These are phyloP conservation scores for Vigna nakashimae DNA, from an alignment of 306 rosid species.

Conservation along the genomic window DNA sequence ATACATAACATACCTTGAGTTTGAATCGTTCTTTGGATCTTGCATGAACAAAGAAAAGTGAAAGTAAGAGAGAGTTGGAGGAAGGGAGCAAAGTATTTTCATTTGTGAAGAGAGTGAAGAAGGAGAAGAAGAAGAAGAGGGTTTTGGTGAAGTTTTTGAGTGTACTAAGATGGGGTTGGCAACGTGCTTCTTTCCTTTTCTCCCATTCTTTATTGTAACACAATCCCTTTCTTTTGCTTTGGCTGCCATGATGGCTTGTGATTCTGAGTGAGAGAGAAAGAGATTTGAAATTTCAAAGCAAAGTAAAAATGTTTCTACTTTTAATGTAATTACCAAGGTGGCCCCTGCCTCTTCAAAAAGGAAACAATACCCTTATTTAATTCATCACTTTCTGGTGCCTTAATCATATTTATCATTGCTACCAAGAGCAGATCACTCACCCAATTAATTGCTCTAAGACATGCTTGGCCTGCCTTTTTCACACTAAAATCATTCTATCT, in stretches of 20 bases:
- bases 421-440: conserved; percentile 49
- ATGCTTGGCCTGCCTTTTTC: conserved; percentile 72
- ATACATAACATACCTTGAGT: conserved; percentile 62
- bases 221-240: conserved; percentile 68
- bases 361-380: conserved; percentile 40
- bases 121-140: conserved; percentile 45
- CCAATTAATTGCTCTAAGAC: conserved; percentile 52
- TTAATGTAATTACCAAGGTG: conserved; percentile 53
- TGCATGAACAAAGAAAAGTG: conserved; percentile 80
- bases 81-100: conserved; percentile 66
- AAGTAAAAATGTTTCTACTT: conserved; percentile 64
- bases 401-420: conserved; percentile 67
- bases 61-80: conserved; percentile 56
- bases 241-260: conserved; percentile 64
- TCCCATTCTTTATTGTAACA: conserved; percentile 63
- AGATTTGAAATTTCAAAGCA: conserved; percentile 61
- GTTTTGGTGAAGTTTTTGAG: conserved; percentile 39
- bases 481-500: conserved; percentile 48
- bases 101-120: conserved; percentile 62
- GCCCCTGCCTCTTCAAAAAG: conserved; percentile 51
- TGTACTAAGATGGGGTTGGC: conserved; percentile 55
- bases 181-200: conserved; percentile 63
- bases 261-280: conserved; percentile 47
- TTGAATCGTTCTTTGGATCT: conserved; percentile 73
- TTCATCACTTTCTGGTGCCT: conserved; percentile 47